Base-by-base conservation (phyloP, 352 stramenopile species). In the Pythium aquatile region DNA sequence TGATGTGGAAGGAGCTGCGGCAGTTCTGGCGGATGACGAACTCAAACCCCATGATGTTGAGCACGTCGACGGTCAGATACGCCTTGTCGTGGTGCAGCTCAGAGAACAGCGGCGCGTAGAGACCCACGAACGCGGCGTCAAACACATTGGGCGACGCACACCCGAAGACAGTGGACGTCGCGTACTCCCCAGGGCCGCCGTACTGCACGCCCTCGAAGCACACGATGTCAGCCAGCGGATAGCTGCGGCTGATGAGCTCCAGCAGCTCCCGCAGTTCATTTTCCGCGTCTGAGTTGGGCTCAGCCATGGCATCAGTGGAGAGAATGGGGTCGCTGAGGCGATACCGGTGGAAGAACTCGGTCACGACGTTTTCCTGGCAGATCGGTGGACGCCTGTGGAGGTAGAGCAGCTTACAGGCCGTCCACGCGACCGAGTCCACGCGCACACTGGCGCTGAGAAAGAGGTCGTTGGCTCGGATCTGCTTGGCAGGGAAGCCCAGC, bases 291-390 rank as follows among this genome's bases (percentile, higher is more conserved):
- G 78, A 87, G 35, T 85, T 72, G 37, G 78, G 72, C 10, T 61
- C 49, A 52, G 55, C 71, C 54, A 82, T 72, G 16, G 70, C 52
- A 1, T 76, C 55, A 5, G 47, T 13, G 2, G 64, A 17, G 2
- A 77, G 11, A 3, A 74, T 65, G 2, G 55, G 24, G n/a, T 85
- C 72, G 1, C 33, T 39, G 1, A 86, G 26, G 28, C 64, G 61
- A 39, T 88, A 88, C 17, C 81, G 76, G 2, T 77, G 54, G 0
- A 73, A 24, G 58, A 88, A 88, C 29, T 70, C 52, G 5, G 78
- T 77, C 24, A 88, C 81, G 29, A 88, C 33, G 51, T 76, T 79
- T 49, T 86, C 78, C 59, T 85, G 78, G 49, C 81, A 91, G 5
- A 91, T 39, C 4, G 70, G 71, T 1, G 81, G 81, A 26, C 76